Evolutionary conservation across 1,284 basidiomycete genomes (phyloP).

Genomic region (Agroathelia rolfsii): DNA sequence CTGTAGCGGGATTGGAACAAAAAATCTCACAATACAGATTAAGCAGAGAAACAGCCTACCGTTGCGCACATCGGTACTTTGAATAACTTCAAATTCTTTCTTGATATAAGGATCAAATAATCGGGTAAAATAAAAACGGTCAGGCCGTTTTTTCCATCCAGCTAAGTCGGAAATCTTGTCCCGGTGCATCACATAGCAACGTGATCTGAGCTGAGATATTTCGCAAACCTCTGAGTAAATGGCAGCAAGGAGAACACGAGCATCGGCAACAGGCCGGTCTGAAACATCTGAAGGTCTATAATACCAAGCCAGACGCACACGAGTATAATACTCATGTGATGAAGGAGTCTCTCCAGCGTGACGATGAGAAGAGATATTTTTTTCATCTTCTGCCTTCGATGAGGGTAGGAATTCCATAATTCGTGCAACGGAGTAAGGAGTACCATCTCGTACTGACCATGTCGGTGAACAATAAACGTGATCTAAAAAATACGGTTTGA

Average conservation of each 20-base stretch:
- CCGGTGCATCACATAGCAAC: conserved; percentile 87
- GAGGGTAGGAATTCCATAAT: conserved; percentile 94
- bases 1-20: conserved; percentile 34
- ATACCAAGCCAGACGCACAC: conserved; percentile 87
- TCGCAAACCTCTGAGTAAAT: conserved; percentile 95
- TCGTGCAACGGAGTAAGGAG: conserved; percentile 87
- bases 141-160: conserved; percentile 92
- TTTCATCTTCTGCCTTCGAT: conserved; percentile 49
- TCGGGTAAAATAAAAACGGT: conserved; percentile 91
- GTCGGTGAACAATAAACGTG: conserved; percentile 92
- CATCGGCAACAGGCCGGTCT: conserved; percentile 78
- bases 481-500: conserved; percentile 46
- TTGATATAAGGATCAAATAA: conserved; percentile 97
- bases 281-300: conserved; percentile 86
- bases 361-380: conserved; percentile 43
- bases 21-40: conserved; percentile 14
- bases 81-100: conserved; percentile 94
- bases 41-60: conserved; percentile 42
- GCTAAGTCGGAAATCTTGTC: conserved; percentile 90
- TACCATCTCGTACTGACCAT: conserved; percentile 85
- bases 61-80: conserved; percentile 80
- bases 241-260: conserved; percentile 83
- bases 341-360: no score
- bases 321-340: conserved; percentile 61
- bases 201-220: conserved; percentile 82